Evolutionary conservation across 352 stramenopile species (phyloP).

Genomic region (Phytophthora ramorum): DNA sequence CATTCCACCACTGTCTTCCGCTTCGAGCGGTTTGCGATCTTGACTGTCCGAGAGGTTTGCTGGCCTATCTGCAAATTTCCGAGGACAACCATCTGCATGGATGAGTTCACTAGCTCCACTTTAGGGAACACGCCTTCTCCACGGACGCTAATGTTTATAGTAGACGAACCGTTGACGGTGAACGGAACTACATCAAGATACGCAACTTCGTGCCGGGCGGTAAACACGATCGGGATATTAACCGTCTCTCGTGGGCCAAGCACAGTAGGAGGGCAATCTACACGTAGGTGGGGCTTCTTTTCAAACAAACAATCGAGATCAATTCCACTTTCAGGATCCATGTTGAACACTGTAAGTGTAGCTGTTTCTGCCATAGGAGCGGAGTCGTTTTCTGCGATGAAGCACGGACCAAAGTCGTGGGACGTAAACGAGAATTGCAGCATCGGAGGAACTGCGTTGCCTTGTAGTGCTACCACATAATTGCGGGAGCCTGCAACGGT

Average conservation of each 20-base stretch:
- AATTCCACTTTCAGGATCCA: slow-evolving; percentile 81
- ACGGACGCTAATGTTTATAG: slow-evolving; percentile 72
- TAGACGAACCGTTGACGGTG: slow-evolving; percentile 90
- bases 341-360: slow-evolving; percentile 85
- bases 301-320: slow-evolving; percentile 92
- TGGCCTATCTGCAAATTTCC: slow-evolving; percentile 87
- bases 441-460: slow-evolving; percentile 80
- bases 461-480: slow-evolving; percentile 83
- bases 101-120: slow-evolving; percentile 89
- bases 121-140: slow-evolving; percentile 81
- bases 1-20: slow-evolving; percentile 75
- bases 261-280: slow-evolving; percentile 85
- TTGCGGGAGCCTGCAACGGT: slow-evolving; percentile 87
- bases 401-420: slow-evolving; percentile 93
- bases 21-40: slow-evolving; percentile 89
- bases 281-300: slow-evolving; percentile 86
- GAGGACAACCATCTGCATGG: slow-evolving; percentile 86
- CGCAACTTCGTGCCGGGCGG: slow-evolving; percentile 75
- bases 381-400: slow-evolving; percentile 85
- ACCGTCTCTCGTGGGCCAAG: slow-evolving; percentile 81
- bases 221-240: slow-evolving; percentile 88
- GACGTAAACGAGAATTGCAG: slow-evolving; percentile 91
- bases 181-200: slow-evolving; percentile 93
- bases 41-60: slow-evolving; percentile 68
- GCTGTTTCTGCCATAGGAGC: slow-evolving; percentile 59